phyloP scores from a whole-genome alignment of 2,329 filamentous ascomycete genomes.

The Aphanocladium album region DNA sequence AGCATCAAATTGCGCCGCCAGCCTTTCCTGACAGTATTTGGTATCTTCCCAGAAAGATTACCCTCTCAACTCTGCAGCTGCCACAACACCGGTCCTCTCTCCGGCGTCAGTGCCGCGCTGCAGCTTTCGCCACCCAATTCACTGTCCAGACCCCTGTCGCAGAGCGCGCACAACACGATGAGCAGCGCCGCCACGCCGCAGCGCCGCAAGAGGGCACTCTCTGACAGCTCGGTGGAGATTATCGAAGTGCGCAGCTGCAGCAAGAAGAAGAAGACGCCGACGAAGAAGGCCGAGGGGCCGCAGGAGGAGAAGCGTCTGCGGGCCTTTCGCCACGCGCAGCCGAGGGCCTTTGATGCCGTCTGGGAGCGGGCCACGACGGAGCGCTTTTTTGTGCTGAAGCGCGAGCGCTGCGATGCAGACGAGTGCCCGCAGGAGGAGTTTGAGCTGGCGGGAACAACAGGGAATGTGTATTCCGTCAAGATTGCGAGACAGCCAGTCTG shows the following conservation, averaged over 20 bases:
- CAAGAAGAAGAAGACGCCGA: not conserved
- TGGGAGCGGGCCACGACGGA: constrained; percentile 37
- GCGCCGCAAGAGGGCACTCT: not conserved
- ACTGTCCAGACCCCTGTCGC: too few relatives aligned
- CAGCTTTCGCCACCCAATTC: too few relatives aligned
- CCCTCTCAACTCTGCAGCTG: too few relatives aligned
- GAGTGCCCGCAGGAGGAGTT: constrained; percentile 41
- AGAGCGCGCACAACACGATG: too few relatives aligned
- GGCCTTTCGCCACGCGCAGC: constrained; percentile 28
- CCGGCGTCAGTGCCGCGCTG: too few relatives aligned
- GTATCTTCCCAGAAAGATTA: too few relatives aligned
- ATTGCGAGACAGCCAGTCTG: constrained; percentile 49
- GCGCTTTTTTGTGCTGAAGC: constrained; percentile 42
- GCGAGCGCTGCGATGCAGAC: constrained; percentile 34
- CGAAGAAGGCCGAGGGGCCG: not conserved
- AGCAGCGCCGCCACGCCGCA: not conserved
- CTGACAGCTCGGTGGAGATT: not conserved
- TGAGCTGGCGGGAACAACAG: constrained; percentile 58
- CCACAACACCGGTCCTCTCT: too few relatives aligned
- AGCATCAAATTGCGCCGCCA: too few relatives aligned
- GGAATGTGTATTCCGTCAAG: constrained; percentile 58
- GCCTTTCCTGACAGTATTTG: too few relatives aligned
- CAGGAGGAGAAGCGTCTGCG: constrained; percentile 31
- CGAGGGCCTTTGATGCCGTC: constrained; percentile 30
- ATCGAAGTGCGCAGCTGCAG: not conserved